Percentiles rank a stretch among this genome's conserved stretches.
Conservation (phyloP, 2,329 filamentous ascomycete genomes). For the Cladosporium austrohemisphaericum region DNA sequence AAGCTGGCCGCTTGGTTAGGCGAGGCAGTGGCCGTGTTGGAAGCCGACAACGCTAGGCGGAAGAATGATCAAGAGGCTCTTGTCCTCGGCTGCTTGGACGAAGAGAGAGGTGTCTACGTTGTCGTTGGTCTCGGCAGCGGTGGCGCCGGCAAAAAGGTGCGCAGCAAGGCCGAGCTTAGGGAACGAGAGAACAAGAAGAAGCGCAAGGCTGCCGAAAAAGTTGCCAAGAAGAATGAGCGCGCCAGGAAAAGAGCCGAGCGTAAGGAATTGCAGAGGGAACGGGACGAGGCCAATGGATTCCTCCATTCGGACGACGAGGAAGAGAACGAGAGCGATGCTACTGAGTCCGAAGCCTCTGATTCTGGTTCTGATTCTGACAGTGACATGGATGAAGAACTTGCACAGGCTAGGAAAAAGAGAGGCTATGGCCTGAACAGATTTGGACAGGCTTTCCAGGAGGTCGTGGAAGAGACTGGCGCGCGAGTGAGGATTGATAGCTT, state of each 20-base stretch:
- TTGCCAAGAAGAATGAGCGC: constrained; percentile 49
- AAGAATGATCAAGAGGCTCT: constrained; percentile 65
- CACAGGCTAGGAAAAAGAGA: constrained; percentile 53
- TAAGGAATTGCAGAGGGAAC: constrained; percentile 57
- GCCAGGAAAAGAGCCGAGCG: constrained; percentile 56
- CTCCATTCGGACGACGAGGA: constrained; percentile 44
- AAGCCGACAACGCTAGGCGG: constrained; percentile 71
- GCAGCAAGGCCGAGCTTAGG: constrained; percentile 32
- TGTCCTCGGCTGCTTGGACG: constrained; percentile 85
- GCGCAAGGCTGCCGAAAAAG: constrained; percentile 50
- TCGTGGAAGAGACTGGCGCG: constrained; percentile 85
- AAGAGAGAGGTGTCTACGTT: constrained; percentile 80
- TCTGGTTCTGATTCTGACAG: constrained; percentile 36
- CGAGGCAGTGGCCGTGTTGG: constrained; percentile 86
- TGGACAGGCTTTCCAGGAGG: constrained; percentile 91
- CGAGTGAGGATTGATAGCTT: constrained; percentile 92
- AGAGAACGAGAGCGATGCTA: constrained; percentile 48
- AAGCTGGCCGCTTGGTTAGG: constrained; percentile 93
- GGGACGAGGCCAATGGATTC: constrained; percentile 53
- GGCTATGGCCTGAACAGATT: constrained; percentile 83
- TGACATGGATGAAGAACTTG: constrained; percentile 47
- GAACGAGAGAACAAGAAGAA: constrained; percentile 64
- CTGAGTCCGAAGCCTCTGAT: constrained; percentile 49
- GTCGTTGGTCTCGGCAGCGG: constrained; percentile 83
- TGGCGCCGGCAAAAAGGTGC: constrained; percentile 62